Evolutionary conservation across 306 rosid species (phyloP).

Genomic region (Vigna nakashimae): DNA sequence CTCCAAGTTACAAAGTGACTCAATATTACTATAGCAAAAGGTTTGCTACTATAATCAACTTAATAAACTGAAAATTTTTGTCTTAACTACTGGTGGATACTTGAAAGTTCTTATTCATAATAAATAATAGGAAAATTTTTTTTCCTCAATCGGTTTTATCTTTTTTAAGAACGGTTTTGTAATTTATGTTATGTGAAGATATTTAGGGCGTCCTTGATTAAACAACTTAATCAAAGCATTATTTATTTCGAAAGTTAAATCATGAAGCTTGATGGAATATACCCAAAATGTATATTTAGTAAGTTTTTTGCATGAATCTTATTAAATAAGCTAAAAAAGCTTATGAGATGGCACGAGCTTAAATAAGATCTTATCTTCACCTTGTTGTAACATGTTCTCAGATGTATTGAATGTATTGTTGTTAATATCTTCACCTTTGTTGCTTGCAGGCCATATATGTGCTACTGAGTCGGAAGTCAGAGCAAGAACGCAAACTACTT

Average conservation of each 20-base stretch:
- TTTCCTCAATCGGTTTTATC: not conserved
- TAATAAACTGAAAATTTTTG: not conserved
- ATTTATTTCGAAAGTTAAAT: not conserved
- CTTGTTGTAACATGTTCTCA: not conserved
- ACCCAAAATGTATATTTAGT: not conserved
- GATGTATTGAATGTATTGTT: not conserved
- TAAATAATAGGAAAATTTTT: not conserved
- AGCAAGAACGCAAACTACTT: slow-evolving; percentile 91
- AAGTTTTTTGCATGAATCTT: no score
- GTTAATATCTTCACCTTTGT: not conserved
- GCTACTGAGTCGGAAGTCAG: slow-evolving; percentile 90
- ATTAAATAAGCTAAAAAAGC: no score
- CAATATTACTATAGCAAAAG: not conserved
- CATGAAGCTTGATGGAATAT: not conserved
- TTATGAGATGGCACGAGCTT: no score
- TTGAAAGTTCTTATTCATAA: slow-evolving; percentile 14
- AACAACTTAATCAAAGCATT: not conserved
- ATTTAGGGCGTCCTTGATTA: not conserved
- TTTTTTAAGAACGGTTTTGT: not conserved
- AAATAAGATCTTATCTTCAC: no score
- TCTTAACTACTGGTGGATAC: not conserved
- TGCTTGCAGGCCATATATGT: slow-evolving; percentile 70
- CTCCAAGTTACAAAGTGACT: not conserved
- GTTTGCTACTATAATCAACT: not conserved
- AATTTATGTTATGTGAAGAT: slow-evolving; percentile 13